Base-by-base conservation (phyloP, 2,329 filamentous ascomycete species). In the Cadophora sp. region DNA sequence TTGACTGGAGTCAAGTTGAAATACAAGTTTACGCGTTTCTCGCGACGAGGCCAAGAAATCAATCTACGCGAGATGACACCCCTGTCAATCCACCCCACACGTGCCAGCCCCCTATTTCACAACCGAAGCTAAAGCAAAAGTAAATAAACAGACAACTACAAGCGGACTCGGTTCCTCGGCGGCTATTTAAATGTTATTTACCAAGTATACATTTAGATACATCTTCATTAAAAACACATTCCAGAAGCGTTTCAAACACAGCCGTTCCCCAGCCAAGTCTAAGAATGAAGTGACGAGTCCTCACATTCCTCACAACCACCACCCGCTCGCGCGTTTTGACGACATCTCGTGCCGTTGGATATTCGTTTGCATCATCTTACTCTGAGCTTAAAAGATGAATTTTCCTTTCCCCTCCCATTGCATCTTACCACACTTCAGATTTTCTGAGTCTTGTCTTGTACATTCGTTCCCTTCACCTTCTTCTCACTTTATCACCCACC, bases 1-100 rank as follows among this genome's bases (percentile, higher is more conserved):
- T 8, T 22, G 20, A 30, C 9, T 22, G 20, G 13, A 20, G 8
- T 39, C 41, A n/a, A n/a, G n/a, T 36, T 13, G 56, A 14, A 60
- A 18, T 45, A 36, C 22, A 27, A 24, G 61, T 59, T 30, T 43
- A 65, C 66, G 66, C 62, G 66, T 58, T 43, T 66, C 47, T 64
- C 51, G 62, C 58, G 65, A 56, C 33, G n/a, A 18, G 36, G 20
- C 18, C 6, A 18, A 13, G 36, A 62, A 43, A 62, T 65, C 66
- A 64, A 64, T 67, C 51, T 61, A 67, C 66, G 48, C 55, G 58
- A 51, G 18, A 30, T 30, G 27, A 47, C 8, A 24, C 47, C 30
- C 43, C 45, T 43, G 20, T 58, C 45, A n/a, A 16, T 58, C 4
- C 22, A 14, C 47, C 7, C 11, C 36, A n/a, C n/a, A 47, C 59